Base-by-base conservation (phyloP, 306 rosid genomes). In the Vigna trinervia region DNA sequence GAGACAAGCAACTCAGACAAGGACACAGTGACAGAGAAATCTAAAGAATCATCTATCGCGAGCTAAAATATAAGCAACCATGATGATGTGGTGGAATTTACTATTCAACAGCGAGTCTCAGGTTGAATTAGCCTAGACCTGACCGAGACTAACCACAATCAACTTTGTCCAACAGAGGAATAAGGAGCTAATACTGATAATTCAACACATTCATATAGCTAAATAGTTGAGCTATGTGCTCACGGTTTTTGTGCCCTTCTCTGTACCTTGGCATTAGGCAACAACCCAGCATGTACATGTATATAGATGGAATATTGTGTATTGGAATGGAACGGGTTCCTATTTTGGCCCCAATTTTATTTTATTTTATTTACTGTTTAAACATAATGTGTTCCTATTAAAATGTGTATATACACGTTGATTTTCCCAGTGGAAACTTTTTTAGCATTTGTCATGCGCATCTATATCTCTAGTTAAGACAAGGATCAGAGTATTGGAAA, bases 1-100 rank as follows among this genome's bases (percentile, higher is more conserved):
- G 92, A 89, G 77, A 71, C 89, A n/a, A 69, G 87, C 86, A 86
- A 85, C 87, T 85, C 88, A 0, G 95, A 90, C 22, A 90, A 87
- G 84, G 96, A 90, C 26, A 84, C 78, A 4, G 73, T 45, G 43
- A 80, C 84, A 3, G 95, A 90, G 60, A 90, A 90, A 84, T 80
- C 91, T 6, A 90, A 88, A 82, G 97, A 92, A 85, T 86, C 92
- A 14, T 85, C 95, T 12, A 39, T 83, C 28, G 88, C 83, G 28
- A 81, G 87, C 82, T 90, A 87, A 90, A 76, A 63, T 73, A 47
- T 53, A 32, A 56, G 67, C 59, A 8, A 17, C 19, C 19, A 66
- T 60, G 59, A n/a, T 58, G 54, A 73, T 58, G n/a, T 64, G 64
- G 56, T 74, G 28, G 67, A 73, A 52, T 74, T 22, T 54, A 26